A percentile compares a stretch with the other conserved stretches of the same genome.
Evolutionary conservation across 148 eudicot species (phyloP).

Genomic region (Vaccinium myrtillus): DNA sequence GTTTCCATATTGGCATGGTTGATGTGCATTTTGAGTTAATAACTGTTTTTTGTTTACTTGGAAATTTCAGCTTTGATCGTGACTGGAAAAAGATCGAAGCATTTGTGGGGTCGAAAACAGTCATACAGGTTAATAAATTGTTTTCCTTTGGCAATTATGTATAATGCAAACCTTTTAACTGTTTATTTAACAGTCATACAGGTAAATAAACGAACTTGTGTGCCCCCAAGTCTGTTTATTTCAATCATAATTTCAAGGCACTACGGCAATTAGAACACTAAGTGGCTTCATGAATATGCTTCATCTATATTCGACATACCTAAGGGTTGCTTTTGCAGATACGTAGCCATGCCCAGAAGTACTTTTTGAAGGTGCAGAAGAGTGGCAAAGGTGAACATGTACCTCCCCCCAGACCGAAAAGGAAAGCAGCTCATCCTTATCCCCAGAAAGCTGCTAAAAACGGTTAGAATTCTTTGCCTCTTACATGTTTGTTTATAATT

Average conservation of each 20-base stretch:
- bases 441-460: constrained; percentile 63
- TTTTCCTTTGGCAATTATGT: constrained; percentile 12
- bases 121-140: constrained; percentile 65
- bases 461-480: constrained; percentile 28
- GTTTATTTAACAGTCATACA: too few species aligned
- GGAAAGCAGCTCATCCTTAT: constrained; percentile 69
- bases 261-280: constrained; percentile 5
- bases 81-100: constrained; percentile 99
- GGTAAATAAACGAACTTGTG: background rate
- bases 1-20: background rate
- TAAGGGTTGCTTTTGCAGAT: constrained; percentile 24
- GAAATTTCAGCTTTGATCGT: constrained; percentile 73
- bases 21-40: background rate
- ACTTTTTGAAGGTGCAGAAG: constrained; percentile 43
- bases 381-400: constrained; percentile 56
- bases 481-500: background rate
- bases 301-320: background rate
- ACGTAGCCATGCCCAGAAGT: constrained; percentile 36
- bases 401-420: constrained; percentile 69
- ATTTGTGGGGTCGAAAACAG: constrained; percentile 89
- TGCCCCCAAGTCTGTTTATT: background rate
- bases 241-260: background rate
- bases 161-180: background rate
- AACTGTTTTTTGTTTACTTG: background rate
- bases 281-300: constrained; percentile 16